Evolutionary conservation across 768 basidiomycete species (phyloP).

Genomic region (Leccinellum rugosiceps): DNA sequence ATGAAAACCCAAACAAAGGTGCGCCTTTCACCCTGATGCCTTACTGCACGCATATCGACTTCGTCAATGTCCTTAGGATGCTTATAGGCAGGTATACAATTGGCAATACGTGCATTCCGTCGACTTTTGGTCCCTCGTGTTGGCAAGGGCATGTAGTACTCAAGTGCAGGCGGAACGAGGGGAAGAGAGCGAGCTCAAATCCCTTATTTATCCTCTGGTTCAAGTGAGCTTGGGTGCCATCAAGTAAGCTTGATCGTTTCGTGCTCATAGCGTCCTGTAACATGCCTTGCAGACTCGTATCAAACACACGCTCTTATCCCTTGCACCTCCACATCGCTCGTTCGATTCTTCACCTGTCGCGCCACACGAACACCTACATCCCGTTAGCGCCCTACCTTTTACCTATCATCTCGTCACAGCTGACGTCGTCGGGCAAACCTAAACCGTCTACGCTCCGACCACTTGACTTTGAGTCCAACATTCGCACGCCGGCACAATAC

Average conservation of each 20-base stretch:
- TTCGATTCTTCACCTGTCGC: constrained; percentile 81
- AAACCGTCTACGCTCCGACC: constrained; percentile 86
- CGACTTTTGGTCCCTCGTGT: constrained; percentile 93
- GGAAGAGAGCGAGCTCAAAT: constrained; percentile 72
- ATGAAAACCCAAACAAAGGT: constrained; percentile 89
- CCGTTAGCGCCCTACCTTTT: constrained; percentile 86
- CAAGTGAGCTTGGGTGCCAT: constrained; percentile 93
- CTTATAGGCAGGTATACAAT: constrained; percentile 94
- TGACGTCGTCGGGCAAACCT: constrained; percentile 63
- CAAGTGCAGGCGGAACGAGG: constrained; percentile 49
- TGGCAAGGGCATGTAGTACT: constrained; percentile 75
- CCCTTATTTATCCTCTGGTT: constrained; percentile 93
- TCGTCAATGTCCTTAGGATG: constrained; percentile 51
- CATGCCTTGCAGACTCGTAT: constrained; percentile 64
- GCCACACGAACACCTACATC: constrained; percentile 81
- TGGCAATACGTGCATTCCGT: constrained; percentile 97
- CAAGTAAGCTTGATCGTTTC: constrained; percentile 51
- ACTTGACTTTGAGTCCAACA: constrained; percentile 82
- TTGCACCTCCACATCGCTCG: constrained; percentile 91
- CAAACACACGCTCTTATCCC: constrained; percentile 89
- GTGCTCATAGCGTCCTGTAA: not conserved
- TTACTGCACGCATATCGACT: constrained; percentile 6
- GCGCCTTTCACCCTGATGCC: constrained; percentile 10
- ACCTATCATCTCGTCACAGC: constrained; percentile 76
- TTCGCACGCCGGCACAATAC: constrained; percentile 87